A percentile compares a stretch with the other conserved stretches of the same genome.
phyloP scores from a whole-genome alignment of 768 basidiomycete species.

The Pleurotus citrinopileatus region DNA sequence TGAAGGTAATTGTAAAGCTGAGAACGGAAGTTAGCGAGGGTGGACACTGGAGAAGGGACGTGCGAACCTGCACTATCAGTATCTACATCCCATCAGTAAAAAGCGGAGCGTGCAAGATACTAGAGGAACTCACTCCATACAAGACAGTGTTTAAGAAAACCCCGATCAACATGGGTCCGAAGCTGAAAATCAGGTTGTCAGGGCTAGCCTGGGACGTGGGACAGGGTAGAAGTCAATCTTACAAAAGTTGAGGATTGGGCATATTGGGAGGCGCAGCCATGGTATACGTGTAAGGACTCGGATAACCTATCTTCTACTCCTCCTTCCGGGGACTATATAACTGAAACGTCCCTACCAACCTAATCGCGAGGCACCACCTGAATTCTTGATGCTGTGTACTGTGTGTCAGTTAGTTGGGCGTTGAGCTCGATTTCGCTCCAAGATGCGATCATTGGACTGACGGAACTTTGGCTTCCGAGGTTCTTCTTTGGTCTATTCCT shows the following conservation, averaged over 20 bases:
- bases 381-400: too few relatives aligned
- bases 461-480: too few relatives aligned
- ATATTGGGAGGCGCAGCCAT: background rate
- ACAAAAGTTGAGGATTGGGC: background rate
- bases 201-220: background rate
- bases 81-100: background rate
- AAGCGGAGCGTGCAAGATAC: background rate
- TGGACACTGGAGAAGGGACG: background rate
- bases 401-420: too few relatives aligned
- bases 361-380: too few relatives aligned
- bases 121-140: constrained; percentile 2
- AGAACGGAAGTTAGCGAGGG: background rate
- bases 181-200: background rate
- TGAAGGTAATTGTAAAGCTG: background rate
- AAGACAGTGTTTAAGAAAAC: constrained; percentile 5
- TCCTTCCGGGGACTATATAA: too few relatives aligned
- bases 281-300: too few relatives aligned
- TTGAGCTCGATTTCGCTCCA: too few relatives aligned
- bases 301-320: too few relatives aligned
- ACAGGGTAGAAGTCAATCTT: background rate
- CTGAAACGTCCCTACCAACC: too few relatives aligned
- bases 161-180: constrained; percentile 1
- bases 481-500: too few relatives aligned
- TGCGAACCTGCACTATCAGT: background rate
- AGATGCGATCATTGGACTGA: too few relatives aligned